Evolutionary conservation across 805 yeast species (phyloP).

Genomic region (Blastobotrys muscicola): DNA sequence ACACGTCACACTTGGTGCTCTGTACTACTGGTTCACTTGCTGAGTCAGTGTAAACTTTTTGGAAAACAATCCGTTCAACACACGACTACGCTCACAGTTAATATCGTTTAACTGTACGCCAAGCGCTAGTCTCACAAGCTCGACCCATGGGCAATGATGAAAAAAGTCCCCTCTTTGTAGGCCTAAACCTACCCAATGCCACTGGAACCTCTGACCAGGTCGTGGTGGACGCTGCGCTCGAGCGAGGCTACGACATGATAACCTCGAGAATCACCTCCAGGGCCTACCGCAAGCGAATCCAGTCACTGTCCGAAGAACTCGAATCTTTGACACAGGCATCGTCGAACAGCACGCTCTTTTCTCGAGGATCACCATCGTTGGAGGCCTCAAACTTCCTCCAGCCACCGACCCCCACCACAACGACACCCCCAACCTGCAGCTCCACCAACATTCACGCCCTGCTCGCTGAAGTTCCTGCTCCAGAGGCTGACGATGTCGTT

Average conservation of each 20-base stretch:
- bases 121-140: too few relatives aligned
- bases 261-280: slow-evolving; percentile 48
- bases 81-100: too few relatives aligned
- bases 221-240: slow-evolving; percentile 24
- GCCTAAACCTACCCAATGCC: slow-evolving; percentile 27
- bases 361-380: background rate
- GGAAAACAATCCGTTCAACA: too few relatives aligned
- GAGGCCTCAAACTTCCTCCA: background rate
- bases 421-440: background rate
- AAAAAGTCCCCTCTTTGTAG: slow-evolving; percentile 19
- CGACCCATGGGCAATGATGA: too few relatives aligned
- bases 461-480: slow-evolving; percentile 30
- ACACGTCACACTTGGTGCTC: too few relatives aligned
- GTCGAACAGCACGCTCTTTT: background rate
- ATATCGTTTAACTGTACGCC: too few relatives aligned
- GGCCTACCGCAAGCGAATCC: slow-evolving; percentile 23
- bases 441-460: background rate
- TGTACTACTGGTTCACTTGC: too few relatives aligned
- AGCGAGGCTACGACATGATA: slow-evolving; percentile 42
- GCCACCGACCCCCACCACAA: background rate
- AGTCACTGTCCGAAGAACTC: slow-evolving; percentile 15
- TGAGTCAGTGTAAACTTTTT: too few relatives aligned
- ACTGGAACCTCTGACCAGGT: slow-evolving; percentile 21
- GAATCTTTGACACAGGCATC: slow-evolving; percentile 3
- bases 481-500: slow-evolving; percentile 34